These are phyloP conservation scores for Syzygium oleosum DNA, from an alignment of 345 rosid species.

Conservation along the genomic window DNA sequence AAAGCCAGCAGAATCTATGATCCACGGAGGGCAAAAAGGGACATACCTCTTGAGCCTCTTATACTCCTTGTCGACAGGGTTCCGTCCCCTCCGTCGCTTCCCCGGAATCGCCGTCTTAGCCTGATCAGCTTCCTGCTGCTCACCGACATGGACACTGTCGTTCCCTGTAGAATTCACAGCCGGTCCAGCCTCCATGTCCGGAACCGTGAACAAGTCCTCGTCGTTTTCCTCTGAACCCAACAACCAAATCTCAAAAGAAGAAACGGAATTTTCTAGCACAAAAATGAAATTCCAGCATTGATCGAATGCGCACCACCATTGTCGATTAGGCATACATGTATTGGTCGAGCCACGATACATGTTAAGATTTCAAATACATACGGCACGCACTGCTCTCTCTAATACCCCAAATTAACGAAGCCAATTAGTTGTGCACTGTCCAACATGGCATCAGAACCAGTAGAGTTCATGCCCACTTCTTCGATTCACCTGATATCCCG, in stretches of 20 bases:
- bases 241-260: not conserved
- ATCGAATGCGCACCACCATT: not conserved
- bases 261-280: not conserved
- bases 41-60: constrained; percentile 58
- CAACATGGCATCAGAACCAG: not conserved
- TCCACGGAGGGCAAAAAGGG: not conserved
- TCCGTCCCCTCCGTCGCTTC: constrained; percentile 46
- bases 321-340: not conserved
- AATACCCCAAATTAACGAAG: not conserved
- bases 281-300: not conserved
- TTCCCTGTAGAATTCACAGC: not conserved
- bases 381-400: not conserved
- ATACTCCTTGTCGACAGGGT: constrained; percentile 56
- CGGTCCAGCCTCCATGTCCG: constrained; percentile 43
- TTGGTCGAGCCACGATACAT: not conserved
- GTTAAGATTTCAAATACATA: not conserved
- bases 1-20: not conserved
- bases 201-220: constrained; percentile 60
- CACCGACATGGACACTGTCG: not conserved
- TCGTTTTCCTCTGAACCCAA: constrained; percentile 49
- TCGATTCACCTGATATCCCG: not conserved
- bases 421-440: not conserved
- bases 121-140: not conserved
- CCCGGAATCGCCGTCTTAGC: not conserved
- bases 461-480: not conserved